Evolutionary conservation across 2,329 filamentous ascomycete genomes (phyloP).

Genomic region (Sporothrix pseudoabietina): DNA sequence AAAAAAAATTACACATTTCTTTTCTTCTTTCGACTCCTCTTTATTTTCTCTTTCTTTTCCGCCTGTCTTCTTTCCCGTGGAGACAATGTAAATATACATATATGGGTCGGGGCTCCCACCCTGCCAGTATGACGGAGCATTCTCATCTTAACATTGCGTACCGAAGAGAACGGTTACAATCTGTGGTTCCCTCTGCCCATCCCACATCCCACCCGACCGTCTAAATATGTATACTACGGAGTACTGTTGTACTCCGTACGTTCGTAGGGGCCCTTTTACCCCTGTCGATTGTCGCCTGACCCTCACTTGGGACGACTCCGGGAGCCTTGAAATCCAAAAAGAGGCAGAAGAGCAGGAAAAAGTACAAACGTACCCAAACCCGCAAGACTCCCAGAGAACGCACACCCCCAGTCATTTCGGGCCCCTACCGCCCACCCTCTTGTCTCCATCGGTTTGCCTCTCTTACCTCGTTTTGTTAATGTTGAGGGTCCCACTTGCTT

Average conservation of each 20-base stretch:
- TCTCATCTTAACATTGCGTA: constrained; percentile 24
- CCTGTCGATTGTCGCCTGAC: not conserved
- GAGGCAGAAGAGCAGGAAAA: not conserved
- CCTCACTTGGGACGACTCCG: constrained; percentile 2
- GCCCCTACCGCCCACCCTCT: not conserved
- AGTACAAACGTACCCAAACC: not conserved
- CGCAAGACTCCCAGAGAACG: not conserved
- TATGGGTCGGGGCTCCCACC: not conserved
- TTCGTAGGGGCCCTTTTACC: not conserved
- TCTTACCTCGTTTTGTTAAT: not conserved
- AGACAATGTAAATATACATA: not conserved
- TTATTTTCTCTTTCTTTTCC: not conserved
- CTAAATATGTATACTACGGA: not conserved
- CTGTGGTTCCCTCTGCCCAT: constrained; percentile 1
- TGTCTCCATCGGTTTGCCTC: not conserved
- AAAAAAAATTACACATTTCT: no score
- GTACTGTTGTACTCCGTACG: no score
- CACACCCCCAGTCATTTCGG: not conserved
- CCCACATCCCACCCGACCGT: not conserved
- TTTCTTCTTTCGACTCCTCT: not conserved
- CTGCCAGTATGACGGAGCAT: constrained; percentile 17
- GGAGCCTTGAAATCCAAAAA: not conserved
- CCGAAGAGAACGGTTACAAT: constrained; percentile 12
- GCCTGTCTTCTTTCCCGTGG: not conserved
- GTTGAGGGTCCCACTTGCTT: not conserved